Evolutionary conservation across 768 basidiomycete species (phyloP).

Genomic region (Suillus americanus): DNA sequence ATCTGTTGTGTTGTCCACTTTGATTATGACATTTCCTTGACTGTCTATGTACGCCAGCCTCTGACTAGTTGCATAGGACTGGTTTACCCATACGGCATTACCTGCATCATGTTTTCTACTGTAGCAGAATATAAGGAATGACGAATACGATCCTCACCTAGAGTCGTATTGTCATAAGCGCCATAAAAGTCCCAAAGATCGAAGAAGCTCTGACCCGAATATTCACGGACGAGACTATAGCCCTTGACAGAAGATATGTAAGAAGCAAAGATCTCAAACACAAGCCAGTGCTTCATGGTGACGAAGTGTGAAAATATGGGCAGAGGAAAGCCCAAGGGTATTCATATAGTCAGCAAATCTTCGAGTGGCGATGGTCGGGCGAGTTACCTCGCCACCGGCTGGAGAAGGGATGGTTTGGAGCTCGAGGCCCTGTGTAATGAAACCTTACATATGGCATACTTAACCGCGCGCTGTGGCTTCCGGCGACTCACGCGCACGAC

Average conservation of each 20-base stretch:
- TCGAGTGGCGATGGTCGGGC: slow-evolving; percentile 6
- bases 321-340: neutral
- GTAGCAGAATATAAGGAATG: neutral
- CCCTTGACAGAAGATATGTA: slow-evolving; percentile 10
- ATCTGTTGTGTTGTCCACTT: slow-evolving; percentile 68
- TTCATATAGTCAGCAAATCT: slow-evolving; percentile 9
- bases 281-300: slow-evolving; percentile 15
- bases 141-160: slow-evolving; percentile 34
- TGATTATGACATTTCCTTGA: slow-evolving; percentile 65
- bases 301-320: neutral
- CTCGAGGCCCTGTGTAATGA: neutral
- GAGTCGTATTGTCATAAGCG: slow-evolving; percentile 45
- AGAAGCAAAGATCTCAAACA: slow-evolving; percentile 4
- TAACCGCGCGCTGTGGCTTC: neutral
- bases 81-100: slow-evolving; percentile 60
- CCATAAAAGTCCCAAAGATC: slow-evolving; percentile 56
- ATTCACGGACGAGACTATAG: slow-evolving; percentile 42
- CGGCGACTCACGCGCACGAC: neutral
- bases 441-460: neutral
- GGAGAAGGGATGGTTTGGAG: neutral
- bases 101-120: slow-evolving; percentile 36
- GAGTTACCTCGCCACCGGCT: neutral
- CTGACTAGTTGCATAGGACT: slow-evolving; percentile 44
- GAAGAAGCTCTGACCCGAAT: slow-evolving; percentile 53
- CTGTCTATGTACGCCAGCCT: slow-evolving; percentile 59